A percentile compares a stretch with the other conserved stretches of the same genome.
phyloP scores from a whole-genome alignment of 2,329 filamentous ascomycete species.

The Venturia carpophila region DNA sequence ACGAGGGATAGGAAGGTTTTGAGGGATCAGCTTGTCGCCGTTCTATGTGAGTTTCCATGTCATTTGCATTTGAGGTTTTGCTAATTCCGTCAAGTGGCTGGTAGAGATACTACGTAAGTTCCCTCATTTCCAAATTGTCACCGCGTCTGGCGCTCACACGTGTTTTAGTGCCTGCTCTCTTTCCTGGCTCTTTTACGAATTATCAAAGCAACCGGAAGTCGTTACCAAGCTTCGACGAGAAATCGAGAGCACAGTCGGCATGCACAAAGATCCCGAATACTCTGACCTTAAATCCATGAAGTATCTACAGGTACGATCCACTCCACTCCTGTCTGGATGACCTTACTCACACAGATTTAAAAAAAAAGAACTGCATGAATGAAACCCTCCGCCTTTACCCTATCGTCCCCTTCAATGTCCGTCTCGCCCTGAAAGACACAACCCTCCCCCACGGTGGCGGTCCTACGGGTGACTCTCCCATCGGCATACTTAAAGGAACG shows the following conservation, averaged over 20 bases:
- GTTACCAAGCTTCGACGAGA: slow-evolving; percentile 64
- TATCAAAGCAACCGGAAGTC: slow-evolving; percentile 61
- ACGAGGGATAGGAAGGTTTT: slow-evolving; percentile 62
- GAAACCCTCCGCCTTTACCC: slow-evolving; percentile 42
- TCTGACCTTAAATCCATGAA: slow-evolving; percentile 80
- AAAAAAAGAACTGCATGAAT: slow-evolving; percentile 31
- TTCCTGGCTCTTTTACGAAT: slow-evolving; percentile 75
- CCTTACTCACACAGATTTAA: not conserved
- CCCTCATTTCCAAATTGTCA: not conserved
- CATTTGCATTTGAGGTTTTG: too few species aligned
- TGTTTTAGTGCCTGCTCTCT: slow-evolving; percentile 54
- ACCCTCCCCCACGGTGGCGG: slow-evolving; percentile 44
- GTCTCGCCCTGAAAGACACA: slow-evolving; percentile 40
- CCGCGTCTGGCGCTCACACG: not conserved
- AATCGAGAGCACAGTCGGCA: slow-evolving; percentile 60
- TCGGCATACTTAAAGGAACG: slow-evolving; percentile 38
- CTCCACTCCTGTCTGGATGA: not conserved
- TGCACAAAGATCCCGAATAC: slow-evolving; percentile 56
- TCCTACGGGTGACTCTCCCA: slow-evolving; percentile 36
- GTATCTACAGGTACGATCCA: slow-evolving; percentile 48
- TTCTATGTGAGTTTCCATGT: slow-evolving; percentile 42
- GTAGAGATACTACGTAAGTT: slow-evolving; percentile 66
- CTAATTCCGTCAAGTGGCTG: slow-evolving; percentile 49
- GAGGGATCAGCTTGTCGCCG: slow-evolving; percentile 74
- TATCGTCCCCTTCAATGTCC: slow-evolving; percentile 44